A percentile compares a stretch with the other conserved stretches of the same genome.
These are phyloP conservation scores for Herpetomonas tarakana DNA, from an alignment of 208 protist species.

Conservation along the genomic window DNA sequence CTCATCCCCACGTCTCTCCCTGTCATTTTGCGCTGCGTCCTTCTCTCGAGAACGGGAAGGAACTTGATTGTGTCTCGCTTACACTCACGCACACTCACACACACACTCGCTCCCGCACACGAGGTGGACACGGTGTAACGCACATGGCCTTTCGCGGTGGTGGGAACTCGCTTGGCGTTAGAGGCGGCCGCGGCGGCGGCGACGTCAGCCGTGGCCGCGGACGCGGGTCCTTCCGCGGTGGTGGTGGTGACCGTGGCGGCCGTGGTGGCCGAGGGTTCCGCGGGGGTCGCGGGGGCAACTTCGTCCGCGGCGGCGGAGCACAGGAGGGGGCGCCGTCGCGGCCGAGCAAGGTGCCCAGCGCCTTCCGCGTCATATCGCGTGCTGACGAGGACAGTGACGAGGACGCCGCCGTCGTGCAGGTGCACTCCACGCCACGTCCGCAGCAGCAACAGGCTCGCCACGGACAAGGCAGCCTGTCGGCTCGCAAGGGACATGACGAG, in stretches of 20 bases:
- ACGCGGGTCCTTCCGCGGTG: slow-evolving; percentile 6
- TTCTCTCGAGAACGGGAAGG: too few relatives aligned
- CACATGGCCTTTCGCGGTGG: slow-evolving; percentile 2
- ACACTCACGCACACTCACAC: too few relatives aligned
- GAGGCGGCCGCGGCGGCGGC: slow-evolving; percentile 11
- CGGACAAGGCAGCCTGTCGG: too few relatives aligned
- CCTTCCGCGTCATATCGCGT: not conserved
- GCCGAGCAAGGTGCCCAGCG: not conserved
- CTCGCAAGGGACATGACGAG: too few relatives aligned
- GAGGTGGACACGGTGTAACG: too few relatives aligned
- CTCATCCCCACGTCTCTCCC: too few relatives aligned
- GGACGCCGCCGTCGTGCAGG: not conserved
- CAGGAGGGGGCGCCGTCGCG: too few relatives aligned
- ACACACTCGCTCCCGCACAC: too few relatives aligned
- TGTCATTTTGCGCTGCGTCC: too few relatives aligned
- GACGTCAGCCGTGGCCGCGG: slow-evolving; percentile 6
- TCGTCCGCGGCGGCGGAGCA: not conserved
- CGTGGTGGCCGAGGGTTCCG: slow-evolving; percentile 7
- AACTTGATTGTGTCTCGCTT: too few relatives aligned
- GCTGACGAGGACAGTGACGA: slow-evolving; percentile 6
- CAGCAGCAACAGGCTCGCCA: not conserved
- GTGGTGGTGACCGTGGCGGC: slow-evolving; percentile 7
- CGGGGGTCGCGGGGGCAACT: slow-evolving; percentile 3
- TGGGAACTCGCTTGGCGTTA: slow-evolving; percentile 1
- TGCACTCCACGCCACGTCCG: not conserved